These are phyloP conservation scores for Penicillium sp. DNA, from an alignment of 2,329 filamentous ascomycete species.

Conservation along the genomic window DNA sequence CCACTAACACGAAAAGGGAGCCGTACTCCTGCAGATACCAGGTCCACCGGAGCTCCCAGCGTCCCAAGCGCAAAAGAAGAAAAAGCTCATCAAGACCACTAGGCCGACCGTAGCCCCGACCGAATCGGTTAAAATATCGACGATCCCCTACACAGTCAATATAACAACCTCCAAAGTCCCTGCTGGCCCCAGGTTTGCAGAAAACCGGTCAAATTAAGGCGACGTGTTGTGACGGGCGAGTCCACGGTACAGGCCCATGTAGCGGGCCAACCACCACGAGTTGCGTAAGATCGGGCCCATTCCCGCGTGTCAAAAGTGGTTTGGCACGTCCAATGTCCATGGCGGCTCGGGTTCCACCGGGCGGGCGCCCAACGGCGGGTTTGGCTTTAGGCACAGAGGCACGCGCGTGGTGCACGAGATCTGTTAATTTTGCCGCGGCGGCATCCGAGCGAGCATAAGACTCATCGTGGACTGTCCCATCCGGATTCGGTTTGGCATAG, in stretches of 20 bases:
- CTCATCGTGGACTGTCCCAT: background rate
- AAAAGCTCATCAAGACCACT: background rate
- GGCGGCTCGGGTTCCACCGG: slow-evolving; percentile 15
- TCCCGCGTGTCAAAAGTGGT: slow-evolving; percentile 22
- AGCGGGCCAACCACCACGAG: background rate
- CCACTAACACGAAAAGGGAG: background rate
- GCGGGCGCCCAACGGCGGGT: slow-evolving; percentile 22
- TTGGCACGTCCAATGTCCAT: background rate
- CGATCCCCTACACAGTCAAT: slow-evolving; percentile 5
- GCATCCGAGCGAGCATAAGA: background rate
- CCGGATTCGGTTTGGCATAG: background rate
- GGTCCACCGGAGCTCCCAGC: background rate
- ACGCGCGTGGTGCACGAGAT: slow-evolving; percentile 18
- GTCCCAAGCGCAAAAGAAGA: background rate
- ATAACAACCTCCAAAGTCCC: background rate
- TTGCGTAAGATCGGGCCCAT: slow-evolving; percentile 23
- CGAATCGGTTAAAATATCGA: slow-evolving; percentile 4
- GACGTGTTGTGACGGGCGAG: background rate
- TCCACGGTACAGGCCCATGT: background rate
- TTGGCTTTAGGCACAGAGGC: slow-evolving; percentile 8
- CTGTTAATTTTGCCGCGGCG: background rate
- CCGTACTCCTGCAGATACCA: background rate
- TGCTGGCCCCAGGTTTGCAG: background rate
- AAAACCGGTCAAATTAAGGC: background rate
- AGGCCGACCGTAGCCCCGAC: slow-evolving; percentile 5